Evolutionary conservation across 768 basidiomycete genomes (phyloP), one percentile per base, ranked within the genome.

Genomic region (Tylopilus intermedius): DNA sequence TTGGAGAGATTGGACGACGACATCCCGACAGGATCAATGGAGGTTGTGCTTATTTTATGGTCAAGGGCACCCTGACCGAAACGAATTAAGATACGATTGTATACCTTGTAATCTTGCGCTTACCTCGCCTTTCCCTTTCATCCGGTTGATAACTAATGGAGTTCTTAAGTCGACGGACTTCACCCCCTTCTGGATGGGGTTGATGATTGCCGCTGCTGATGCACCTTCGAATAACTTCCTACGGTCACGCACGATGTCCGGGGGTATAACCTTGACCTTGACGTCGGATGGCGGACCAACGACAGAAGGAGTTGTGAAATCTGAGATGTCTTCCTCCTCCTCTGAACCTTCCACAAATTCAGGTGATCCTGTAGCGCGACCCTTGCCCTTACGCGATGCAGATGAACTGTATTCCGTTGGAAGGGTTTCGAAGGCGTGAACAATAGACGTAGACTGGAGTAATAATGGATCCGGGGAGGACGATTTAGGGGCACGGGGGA

Each of bases 1-100:
- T 68, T 59, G 21, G 46, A 7, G 26, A 71, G 57, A 18, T 55
- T 50, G 29, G 68, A 66, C 2, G 68, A 66, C 14, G 66, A 71
- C 9, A 62, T 70, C 38, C 57, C 61, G 11, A 71, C 40, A 11
- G 5, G 41, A 51, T 71, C 69, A n/a, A 29, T 22, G 0, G 18
- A 1, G 6, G 24, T 24, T 9, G 39, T 48, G 38, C 32, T 21
- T 39, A 44, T 45, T 41, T 45, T 55, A 18, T 29, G 11, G 2
- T 7, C 32, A n/a, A 9, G 5, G 29, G 13, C 14, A 35, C 14
- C 35, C 64, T 67, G 52, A 26, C 10, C 27, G 9, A 42, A 49
- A 37, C 7, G 4, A n/a, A 8, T 37, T 60, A 45, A 58, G 55
- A 55, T 39, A 44, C 5, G 21, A 39, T 49, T 18, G 21, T 45